Evolutionary conservation across 345 rosid species (phyloP).

Genomic region (Nephelium lappaceum): DNA sequence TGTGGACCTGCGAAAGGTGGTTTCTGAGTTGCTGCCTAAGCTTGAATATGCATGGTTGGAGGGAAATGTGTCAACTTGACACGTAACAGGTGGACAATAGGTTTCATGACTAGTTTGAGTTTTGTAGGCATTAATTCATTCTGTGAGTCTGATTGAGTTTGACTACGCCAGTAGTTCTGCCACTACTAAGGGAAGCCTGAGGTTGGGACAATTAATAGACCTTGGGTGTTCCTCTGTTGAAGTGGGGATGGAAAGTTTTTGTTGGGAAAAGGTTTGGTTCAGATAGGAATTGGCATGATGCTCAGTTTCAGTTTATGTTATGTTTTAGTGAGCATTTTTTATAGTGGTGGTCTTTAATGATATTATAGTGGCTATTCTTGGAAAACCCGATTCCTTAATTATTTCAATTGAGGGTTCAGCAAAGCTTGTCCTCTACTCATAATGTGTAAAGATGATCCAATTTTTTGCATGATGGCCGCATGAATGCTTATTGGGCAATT

Average conservation of each 20-base stretch:
- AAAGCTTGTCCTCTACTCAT: background rate
- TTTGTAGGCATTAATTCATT: slow-evolving; percentile 12
- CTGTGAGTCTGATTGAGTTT: background rate
- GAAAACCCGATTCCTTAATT: slow-evolving; percentile 7
- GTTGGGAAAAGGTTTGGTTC: slow-evolving; percentile 1
- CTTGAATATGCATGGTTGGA: slow-evolving; percentile 53
- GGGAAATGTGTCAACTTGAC: slow-evolving; percentile 54
- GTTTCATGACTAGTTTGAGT: background rate
- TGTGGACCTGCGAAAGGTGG: slow-evolving; percentile 56
- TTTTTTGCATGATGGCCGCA: slow-evolving; percentile 7
- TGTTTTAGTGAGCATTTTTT: background rate
- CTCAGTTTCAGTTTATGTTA: background rate
- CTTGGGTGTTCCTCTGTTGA: background rate
- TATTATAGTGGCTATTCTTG: background rate
- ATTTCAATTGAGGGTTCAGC: background rate
- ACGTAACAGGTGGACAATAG: background rate
- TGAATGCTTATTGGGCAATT: background rate
- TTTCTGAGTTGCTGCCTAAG: slow-evolving; percentile 65
- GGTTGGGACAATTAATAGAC: slow-evolving; percentile 9
- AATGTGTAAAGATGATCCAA: slow-evolving; percentile 3
- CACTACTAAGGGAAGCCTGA: background rate
- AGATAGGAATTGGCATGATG: slow-evolving; percentile 1
- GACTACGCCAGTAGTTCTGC: slow-evolving; percentile 9
- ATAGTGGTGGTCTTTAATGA: background rate
- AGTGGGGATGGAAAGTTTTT: background rate